These are phyloP conservation scores for Bathelium albidoporum DNA, from an alignment of 495 filamentous ascomycete species.

Conservation along the genomic window DNA sequence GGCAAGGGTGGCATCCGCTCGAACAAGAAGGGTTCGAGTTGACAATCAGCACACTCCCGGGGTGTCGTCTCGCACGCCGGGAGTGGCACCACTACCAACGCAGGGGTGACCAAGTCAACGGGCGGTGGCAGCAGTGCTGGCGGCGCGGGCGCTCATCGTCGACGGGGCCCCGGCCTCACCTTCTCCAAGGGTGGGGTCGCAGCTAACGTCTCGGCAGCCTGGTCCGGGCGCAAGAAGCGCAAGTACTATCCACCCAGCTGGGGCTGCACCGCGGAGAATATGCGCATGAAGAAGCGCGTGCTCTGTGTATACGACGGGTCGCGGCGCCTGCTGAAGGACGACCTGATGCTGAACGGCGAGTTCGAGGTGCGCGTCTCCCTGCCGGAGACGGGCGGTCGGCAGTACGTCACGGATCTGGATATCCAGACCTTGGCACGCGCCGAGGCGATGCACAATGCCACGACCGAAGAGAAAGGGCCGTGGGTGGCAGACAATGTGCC, in stretches of 20 bases:
- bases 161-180: slow-evolving; percentile 35
- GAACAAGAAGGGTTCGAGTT: slow-evolving; percentile 31
- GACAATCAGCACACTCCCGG: slow-evolving; percentile 50
- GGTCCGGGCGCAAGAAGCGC: slow-evolving; percentile 69
- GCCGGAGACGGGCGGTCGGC: slow-evolving; percentile 47
- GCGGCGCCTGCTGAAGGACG: slow-evolving; percentile 87
- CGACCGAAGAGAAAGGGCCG: slow-evolving; percentile 71
- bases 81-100: slow-evolving; percentile 33
- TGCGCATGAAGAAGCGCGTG: slow-evolving; percentile 96
- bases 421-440: slow-evolving; percentile 80
- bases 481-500: slow-evolving; percentile 47
- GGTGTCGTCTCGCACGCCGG: slow-evolving; percentile 45
- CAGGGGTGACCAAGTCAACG: slow-evolving; percentile 17
- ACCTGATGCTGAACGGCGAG: slow-evolving; percentile 96
- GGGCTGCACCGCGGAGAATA: slow-evolving; percentile 81
- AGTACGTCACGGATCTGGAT: slow-evolving; percentile 89
- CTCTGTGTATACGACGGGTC: slow-evolving; percentile 86
- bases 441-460: slow-evolving; percentile 65
- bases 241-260: slow-evolving; percentile 87
- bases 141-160: slow-evolving; percentile 2
- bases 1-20: not conserved
- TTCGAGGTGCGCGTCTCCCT: slow-evolving; percentile 85
- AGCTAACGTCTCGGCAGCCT: slow-evolving; percentile 33
- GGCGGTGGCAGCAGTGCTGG: not conserved
- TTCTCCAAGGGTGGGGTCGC: slow-evolving; percentile 38